These are phyloP conservation scores for Lactarius quietus DNA, from an alignment of 768 basidiomycete species.

Conservation along the genomic window DNA sequence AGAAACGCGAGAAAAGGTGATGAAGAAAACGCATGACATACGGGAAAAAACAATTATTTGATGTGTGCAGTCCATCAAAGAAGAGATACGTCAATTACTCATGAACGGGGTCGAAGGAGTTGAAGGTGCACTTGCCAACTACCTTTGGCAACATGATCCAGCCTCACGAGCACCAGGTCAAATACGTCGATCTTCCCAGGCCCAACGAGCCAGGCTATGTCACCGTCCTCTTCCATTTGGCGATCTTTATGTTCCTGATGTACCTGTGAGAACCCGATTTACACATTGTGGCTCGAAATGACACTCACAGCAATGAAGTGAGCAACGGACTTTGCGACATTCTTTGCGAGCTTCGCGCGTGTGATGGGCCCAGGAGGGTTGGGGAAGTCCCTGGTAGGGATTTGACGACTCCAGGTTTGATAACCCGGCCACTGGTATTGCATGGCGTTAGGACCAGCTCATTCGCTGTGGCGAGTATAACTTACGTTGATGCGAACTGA, in stretches of 20 bases:
- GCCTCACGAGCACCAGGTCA: conserved; percentile 68
- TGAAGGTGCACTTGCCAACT: conserved; percentile 80
- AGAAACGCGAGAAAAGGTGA: background rate
- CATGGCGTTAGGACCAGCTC: conserved; percentile 14
- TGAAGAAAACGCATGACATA: background rate
- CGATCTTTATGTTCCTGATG: conserved; percentile 47
- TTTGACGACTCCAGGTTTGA: conserved; percentile 72
- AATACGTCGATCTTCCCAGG: conserved; percentile 52
- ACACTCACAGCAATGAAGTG: conserved; percentile 59
- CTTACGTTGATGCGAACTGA: conserved; percentile 73
- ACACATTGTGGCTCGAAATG: conserved; percentile 2
- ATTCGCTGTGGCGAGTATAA: conserved; percentile 10
- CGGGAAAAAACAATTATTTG: background rate
- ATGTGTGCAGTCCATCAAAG: background rate
- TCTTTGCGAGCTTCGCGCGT: conserved; percentile 70
- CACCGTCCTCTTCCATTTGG: conserved; percentile 61
- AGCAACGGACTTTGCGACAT: conserved; percentile 70
- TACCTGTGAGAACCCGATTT: background rate
- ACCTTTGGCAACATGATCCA: conserved; percentile 80
- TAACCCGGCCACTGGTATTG: conserved; percentile 72
- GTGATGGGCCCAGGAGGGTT: conserved; percentile 78
- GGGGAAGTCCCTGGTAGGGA: conserved; percentile 76
- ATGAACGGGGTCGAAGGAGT: conserved; percentile 32
- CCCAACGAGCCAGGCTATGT: conserved; percentile 62
- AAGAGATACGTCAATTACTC: background rate